Base-by-base conservation (phyloP, 2,329 filamentous ascomycete species). In the Xylariaceae sp. region DNA sequence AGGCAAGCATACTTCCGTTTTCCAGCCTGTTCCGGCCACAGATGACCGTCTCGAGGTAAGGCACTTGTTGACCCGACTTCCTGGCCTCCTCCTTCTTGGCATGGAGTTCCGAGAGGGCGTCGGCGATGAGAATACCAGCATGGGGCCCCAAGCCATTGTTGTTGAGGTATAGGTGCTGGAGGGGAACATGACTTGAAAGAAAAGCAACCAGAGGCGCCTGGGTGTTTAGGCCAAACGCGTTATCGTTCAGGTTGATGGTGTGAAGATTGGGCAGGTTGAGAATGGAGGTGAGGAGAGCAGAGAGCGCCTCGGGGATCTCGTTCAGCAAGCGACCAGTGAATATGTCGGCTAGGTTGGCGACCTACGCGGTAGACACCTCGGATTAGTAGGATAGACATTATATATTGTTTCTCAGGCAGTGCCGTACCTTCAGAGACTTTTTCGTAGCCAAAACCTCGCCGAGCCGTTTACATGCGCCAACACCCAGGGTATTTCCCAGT, bases 61-160 rank as follows among this genome's bases (percentile, higher is more conserved):
- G 90, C 1, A 96, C 89, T 37, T 86, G 79, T 71, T 88, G 82
- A 42, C 88, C 89, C 37, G 83, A 79, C 70, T 89, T 88, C 62
- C 88, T 84, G 14, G 90, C 90, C 54, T 86, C 85, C 63, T 87
- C 87, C 78, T 98, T 98, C 77, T 91, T 92, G 60, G 83, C 83
- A 54, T 96, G 90, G 40, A 99, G 87, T 61, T 87, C 83, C 19
- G 86, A 89, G 52, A 99, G 87, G 6, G 95, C 90, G 71, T 97
- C 88, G 48, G 93, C 95, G 66, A 99, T 88, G 51, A 95, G 81
- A 44, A 90, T 91, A 55, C 95, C 95, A 9, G 93, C 93, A 59
- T 92, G 88, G 20, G 95, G 95, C 12, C 95, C 95, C 40, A 99
- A 85, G 23, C 95, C 95, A 74, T 99, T 99, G 82, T 99, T 99